Conservation (phyloP, 768 basidiomycete genomes). For the Boletus barrowsii region DNA sequence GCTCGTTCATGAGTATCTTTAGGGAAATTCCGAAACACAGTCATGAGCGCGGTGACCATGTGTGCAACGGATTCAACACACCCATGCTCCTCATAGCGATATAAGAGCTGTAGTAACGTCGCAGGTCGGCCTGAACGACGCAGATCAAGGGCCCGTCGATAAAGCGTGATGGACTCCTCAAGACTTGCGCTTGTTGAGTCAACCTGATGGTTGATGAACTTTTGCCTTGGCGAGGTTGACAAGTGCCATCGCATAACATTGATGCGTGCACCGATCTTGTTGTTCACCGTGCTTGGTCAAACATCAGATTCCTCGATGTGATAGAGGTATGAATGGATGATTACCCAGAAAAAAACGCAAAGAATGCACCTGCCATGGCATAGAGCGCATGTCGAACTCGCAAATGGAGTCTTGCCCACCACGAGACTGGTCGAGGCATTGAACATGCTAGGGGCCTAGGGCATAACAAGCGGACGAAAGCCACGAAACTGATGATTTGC, state of each 20-base stretch:
- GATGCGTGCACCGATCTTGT: slow-evolving; percentile 57
- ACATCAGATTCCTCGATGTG: not conserved
- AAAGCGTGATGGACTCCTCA: not conserved
- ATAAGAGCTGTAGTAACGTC: not conserved
- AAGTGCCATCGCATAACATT: not conserved
- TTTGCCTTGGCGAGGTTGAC: not conserved
- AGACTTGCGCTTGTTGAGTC: not conserved
- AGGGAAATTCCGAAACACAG: too few relatives aligned
- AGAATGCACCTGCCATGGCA: slow-evolving; percentile 51
- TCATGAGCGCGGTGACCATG: not conserved
- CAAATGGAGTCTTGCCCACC: slow-evolving; percentile 68
- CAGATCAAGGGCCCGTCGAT: not conserved
- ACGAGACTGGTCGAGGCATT: slow-evolving; percentile 69
- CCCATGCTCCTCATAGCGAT: not conserved
- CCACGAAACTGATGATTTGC: slow-evolving; percentile 36
- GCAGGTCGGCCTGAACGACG: not conserved
- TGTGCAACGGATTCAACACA: not conserved
- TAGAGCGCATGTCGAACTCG: slow-evolving; percentile 71
- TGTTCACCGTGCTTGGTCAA: slow-evolving; percentile 63
- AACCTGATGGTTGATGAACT: not conserved
- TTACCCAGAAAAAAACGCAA: too few relatives aligned
- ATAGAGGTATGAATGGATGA: not conserved
- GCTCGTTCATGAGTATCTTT: not conserved
- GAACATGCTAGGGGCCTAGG: not conserved
- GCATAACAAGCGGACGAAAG: not conserved